Conservation (phyloP, 1,139 yeast species). For the Yamadazyma atmosphaerica region DNA sequence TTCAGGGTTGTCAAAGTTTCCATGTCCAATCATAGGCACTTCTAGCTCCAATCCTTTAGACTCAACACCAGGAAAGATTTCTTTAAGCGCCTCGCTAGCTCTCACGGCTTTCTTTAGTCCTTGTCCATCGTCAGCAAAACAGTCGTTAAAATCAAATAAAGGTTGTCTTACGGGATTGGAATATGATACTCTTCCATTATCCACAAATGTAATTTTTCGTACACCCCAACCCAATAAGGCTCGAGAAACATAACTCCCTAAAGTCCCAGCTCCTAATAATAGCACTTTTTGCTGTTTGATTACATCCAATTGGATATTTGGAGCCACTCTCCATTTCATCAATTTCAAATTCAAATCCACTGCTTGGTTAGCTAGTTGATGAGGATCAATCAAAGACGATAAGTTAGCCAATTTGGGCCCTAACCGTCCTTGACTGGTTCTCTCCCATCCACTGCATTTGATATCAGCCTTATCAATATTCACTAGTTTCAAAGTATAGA, state of each 20-base stretch:
- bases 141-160: constrained; percentile 72
- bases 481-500: constrained; percentile 6
- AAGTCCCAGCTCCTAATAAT: constrained; percentile 93
- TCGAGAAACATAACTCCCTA: constrained; percentile 89
- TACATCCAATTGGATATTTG: constrained; percentile 67
- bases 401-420: constrained; percentile 84
- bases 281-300: constrained; percentile 63
- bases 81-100: constrained; percentile 73
- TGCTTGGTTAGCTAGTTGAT: constrained; percentile 82
- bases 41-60: constrained; percentile 63
- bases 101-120: constrained; percentile 72
- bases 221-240: constrained; percentile 95
- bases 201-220: constrained; percentile 79
- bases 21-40: constrained; percentile 95
- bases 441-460: constrained; percentile 84
- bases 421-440: constrained; percentile 68
- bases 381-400: constrained; percentile 77
- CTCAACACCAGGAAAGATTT: constrained; percentile 75
- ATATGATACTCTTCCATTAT: constrained; percentile 82
- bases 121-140: constrained; percentile 51
- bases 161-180: constrained; percentile 97
- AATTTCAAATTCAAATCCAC: constrained; percentile 85
- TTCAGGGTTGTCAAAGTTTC: constrained; percentile 54
- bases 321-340: constrained; percentile 97
- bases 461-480: constrained; percentile 15